These are phyloP conservation scores for Syzygium jambos DNA, from an alignment of 345 rosid genomes.

Conservation along the genomic window DNA sequence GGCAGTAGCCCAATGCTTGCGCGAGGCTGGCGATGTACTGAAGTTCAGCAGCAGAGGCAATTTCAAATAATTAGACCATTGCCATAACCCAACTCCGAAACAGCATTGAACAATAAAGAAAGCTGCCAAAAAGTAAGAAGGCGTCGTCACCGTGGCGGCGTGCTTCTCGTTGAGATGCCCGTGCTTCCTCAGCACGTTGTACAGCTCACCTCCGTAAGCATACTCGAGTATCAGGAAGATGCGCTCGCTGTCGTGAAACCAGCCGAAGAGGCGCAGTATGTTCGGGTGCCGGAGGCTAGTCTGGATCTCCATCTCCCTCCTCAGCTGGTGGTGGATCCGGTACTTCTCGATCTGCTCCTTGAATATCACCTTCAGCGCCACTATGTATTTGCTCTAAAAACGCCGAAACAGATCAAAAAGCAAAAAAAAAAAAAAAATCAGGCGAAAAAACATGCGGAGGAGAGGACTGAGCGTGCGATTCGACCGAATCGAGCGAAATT, in stretches of 20 bases:
- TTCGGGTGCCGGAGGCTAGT: slow-evolving; percentile 61
- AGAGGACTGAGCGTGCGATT: neutral
- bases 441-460: neutral
- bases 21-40: slow-evolving; percentile 91
- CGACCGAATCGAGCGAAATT: neutral
- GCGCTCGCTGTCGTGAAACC: slow-evolving; percentile 74
- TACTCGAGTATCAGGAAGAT: slow-evolving; percentile 92
- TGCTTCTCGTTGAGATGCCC: slow-evolving; percentile 55
- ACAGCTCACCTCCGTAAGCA: slow-evolving; percentile 89
- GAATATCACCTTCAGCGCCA: slow-evolving; percentile 83
- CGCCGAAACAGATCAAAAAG: neutral
- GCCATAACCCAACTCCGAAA: neutral
- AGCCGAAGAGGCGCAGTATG: slow-evolving; percentile 71
- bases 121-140: neutral
- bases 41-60: slow-evolving; percentile 1
- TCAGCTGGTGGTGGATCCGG: slow-evolving; percentile 64
- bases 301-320: slow-evolving; percentile 93
- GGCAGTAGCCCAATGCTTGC: slow-evolving; percentile 84
- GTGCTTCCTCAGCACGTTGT: slow-evolving; percentile 46
- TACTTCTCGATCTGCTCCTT: slow-evolving; percentile 89
- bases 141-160: slow-evolving; percentile 66
- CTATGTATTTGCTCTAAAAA: slow-evolving; percentile 53
- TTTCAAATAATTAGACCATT: neutral
- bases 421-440: neutral
- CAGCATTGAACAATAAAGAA: neutral